Conservation (phyloP, 2,329 filamentous ascomycete genomes). For the Dissoconium aciculare region DNA sequence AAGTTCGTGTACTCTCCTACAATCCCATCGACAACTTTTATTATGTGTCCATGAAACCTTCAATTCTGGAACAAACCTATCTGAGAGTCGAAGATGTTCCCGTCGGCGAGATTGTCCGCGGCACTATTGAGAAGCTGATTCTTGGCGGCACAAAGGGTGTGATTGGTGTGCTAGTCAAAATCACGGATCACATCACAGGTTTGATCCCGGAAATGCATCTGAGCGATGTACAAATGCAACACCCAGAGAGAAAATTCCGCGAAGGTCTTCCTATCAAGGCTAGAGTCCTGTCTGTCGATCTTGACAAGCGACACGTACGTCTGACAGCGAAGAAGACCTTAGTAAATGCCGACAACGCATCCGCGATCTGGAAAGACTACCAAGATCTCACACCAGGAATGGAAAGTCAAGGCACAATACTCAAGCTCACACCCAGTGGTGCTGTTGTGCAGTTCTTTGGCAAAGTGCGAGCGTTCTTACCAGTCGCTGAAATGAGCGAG, state of each 20-base stretch:
- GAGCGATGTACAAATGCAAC: slow-evolving; percentile 71
- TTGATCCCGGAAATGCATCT: slow-evolving; percentile 79
- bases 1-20: slow-evolving; percentile 70
- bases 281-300: slow-evolving; percentile 66
- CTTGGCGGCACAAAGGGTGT: slow-evolving; percentile 65
- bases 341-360: slow-evolving; percentile 60
- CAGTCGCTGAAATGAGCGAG: slow-evolving; percentile 94
- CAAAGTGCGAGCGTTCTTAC: slow-evolving; percentile 67
- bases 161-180: slow-evolving; percentile 63
- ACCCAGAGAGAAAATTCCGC: slow-evolving; percentile 92
- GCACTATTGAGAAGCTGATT: slow-evolving; percentile 71
- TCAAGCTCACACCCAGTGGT: slow-evolving; percentile 63
- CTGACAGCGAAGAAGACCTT: slow-evolving; percentile 90
- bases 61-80: slow-evolving; percentile 72
- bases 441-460: slow-evolving; percentile 91
- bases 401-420: slow-evolving; percentile 72
- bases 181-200: slow-evolving; percentile 79
- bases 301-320: slow-evolving; percentile 60
- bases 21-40: slow-evolving; percentile 77
- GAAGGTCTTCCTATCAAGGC: slow-evolving; percentile 74
- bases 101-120: slow-evolving; percentile 65
- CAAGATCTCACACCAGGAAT: slow-evolving; percentile 57
- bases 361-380: slow-evolving; percentile 62
- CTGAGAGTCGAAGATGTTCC: slow-evolving; percentile 82
- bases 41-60: slow-evolving; percentile 69